Evolutionary conservation across 495 filamentous ascomycete species (phyloP), one percentile per base, ranked within the genome.

Genomic region (Aspergillus biplanus): DNA sequence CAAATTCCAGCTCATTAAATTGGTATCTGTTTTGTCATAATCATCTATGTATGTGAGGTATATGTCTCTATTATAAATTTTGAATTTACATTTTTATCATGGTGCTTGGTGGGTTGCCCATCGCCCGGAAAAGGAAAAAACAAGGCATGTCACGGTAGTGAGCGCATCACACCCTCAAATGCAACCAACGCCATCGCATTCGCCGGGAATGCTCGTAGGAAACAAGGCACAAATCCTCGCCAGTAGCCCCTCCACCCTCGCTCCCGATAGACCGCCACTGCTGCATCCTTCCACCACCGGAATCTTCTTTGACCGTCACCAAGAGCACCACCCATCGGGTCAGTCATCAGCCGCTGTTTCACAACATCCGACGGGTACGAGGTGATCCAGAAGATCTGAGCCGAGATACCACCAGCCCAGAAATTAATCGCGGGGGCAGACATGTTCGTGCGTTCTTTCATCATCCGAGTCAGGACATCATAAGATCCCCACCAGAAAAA

Each of bases 401-500:
- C 94, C 35, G 87, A 90, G 55, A 97, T 79, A 1, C 95, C 95
- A 12, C 95, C 95, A 0, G 95, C 95, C 95, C 93, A 97, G 81
- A 99, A 99, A 69, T 97, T 97, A 65, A 97, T 82, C 2, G 86
- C 86, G 7, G 93, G 92, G 0, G 87, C 85, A 18, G 89, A 90
- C 60, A 96, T 78, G n/a, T 53, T 77, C 15, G 92, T 97, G 52
- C 85, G 78, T 27, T 85, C 74, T 44, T 82, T 74, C 69, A 99
- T 78, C 61, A 83, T 71, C 18, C 86, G 80, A 15, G 90, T 91
- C 60, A 97, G 81, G 18, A 97, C 56, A 65, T 96, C 93, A 76
- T 99, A 99, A 39, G 86, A 88, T 11, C 89, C 89, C 95, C 95
- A 99, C 94, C 92, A 97, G 79, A 90, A 95, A 83, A 97, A 96